Evolutionary conservation across 371 early-diverging fungal genomes (phyloP).

Genomic region (Mortierella sp.): DNA sequence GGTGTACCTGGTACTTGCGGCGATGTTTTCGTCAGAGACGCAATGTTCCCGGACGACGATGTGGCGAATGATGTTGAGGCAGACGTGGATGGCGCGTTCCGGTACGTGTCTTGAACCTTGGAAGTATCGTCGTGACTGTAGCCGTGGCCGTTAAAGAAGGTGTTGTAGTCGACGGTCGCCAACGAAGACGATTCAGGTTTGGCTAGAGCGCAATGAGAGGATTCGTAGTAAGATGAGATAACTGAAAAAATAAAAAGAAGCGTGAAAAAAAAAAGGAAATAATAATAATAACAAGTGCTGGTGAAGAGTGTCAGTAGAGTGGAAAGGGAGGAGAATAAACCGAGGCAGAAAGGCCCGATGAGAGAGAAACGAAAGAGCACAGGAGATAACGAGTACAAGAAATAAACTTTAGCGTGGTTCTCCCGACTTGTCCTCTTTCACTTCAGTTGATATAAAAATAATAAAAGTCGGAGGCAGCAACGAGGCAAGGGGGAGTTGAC

Average conservation of each 20-base stretch:
- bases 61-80: background rate
- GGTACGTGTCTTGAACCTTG: background rate
- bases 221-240: background rate
- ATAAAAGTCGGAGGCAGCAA: too few relatives aligned
- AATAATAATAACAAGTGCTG: background rate
- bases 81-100: background rate
- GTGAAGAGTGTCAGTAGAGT: background rate
- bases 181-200: background rate
- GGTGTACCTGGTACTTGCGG: slow-evolving; percentile 7
- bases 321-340: background rate
- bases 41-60: background rate
- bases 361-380: background rate
- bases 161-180: slow-evolving; percentile 21
- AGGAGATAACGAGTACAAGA: too few relatives aligned
- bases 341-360: background rate
- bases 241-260: background rate
- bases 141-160: slow-evolving; percentile 25
- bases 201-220: background rate
- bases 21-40: background rate
- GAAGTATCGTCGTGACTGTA: slow-evolving; percentile 11
- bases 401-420: too few relatives aligned
- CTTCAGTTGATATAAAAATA: too few relatives aligned
- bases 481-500: too few relatives aligned
- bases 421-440: too few relatives aligned
- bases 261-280: slow-evolving; percentile 1